Base-by-base conservation (phyloP, 1,284 basidiomycete genomes). In the Trichosporon asahii region DNA sequence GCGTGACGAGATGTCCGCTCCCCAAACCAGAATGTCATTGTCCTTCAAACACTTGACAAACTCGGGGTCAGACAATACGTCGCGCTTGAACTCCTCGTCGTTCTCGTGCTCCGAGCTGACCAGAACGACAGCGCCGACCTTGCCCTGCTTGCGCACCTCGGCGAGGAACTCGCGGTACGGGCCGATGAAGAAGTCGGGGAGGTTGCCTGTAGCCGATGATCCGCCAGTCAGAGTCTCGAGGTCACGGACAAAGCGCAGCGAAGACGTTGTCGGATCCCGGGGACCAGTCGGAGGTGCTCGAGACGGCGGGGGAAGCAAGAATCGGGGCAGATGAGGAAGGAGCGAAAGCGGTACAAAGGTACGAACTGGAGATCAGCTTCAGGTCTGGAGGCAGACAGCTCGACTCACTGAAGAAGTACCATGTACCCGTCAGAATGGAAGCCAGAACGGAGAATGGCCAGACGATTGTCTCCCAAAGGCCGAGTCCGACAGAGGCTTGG, bases 91-190 rank as follows among this genome's bases (percentile, higher is more conserved):
- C 74, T 90, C 89, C 1, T 89, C 85, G 49, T 91, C 91, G 76
- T 95, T 90, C 77, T 96, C 93, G 76, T 98, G 95, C 77, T 97
- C 94, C 44, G 89, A 89, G 76, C 92, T 94, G 64, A 94, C 90
- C n/a, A 98, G 85, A 0, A 98, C 83, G 1, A 95, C 88, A 75
- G 92, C 91, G 0, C 91, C 90, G 63, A 97, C 87, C 80, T 88
- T 88, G 27, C 88, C 85, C 63, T 95, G 90, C 66, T 86, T 87
- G 78, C 93, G 88, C 70, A 92, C 91, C 18, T 82, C 79, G 64
- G 88, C 86, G 71, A 96, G 83, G 55, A 91, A 91, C 7, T 90
- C 88, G 73, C 95, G 92, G 79, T 98, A 98, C n/a, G 89, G 86
- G 0, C 91, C 90, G 3, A 91, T 80, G 66, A 87, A 89, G 84